Evolutionary conservation across 2,329 filamentous ascomycete genomes (phyloP).

Genomic region (Ceratocystis diversiconidia): DNA sequence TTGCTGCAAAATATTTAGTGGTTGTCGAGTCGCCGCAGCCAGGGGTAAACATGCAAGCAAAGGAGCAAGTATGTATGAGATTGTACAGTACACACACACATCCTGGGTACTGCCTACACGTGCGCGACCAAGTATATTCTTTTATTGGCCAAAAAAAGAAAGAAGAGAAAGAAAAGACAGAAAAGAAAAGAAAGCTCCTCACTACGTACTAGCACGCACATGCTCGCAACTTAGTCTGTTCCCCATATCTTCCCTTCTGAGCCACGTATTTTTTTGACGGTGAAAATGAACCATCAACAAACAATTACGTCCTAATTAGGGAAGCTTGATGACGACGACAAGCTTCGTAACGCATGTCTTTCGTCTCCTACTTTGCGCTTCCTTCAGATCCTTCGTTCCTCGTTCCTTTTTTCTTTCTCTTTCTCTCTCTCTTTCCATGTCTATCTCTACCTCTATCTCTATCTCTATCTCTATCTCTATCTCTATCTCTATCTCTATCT

Average conservation of each 20-base stretch:
- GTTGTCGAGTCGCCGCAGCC: too few species aligned
- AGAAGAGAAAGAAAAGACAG: neutral
- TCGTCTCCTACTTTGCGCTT: neutral
- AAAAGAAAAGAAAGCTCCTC: neutral
- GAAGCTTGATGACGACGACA: slow-evolving; percentile 3
- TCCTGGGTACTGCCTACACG: too few species aligned
- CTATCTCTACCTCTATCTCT: too few species aligned
- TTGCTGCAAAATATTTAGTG: too few species aligned
- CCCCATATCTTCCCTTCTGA: neutral
- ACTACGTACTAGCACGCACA: too few species aligned
- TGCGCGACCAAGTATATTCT: neutral
- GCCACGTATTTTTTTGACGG: neutral
- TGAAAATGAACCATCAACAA: neutral
- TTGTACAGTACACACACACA: too few species aligned
- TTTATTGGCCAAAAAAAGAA: neutral
- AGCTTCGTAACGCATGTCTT: neutral
- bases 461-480: too few species aligned
- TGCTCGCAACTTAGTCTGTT: too few species aligned
- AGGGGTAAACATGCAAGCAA: too few species aligned
- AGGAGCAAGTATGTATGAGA: too few species aligned
- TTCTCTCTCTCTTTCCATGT: neutral
- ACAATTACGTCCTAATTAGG: neutral
- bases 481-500: too few species aligned
- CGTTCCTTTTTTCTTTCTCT: neutral
- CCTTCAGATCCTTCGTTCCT: neutral